Evolutionary conservation across 2,329 filamentous ascomycete species (phyloP).

Genomic region (Colletotrichum siamense): DNA sequence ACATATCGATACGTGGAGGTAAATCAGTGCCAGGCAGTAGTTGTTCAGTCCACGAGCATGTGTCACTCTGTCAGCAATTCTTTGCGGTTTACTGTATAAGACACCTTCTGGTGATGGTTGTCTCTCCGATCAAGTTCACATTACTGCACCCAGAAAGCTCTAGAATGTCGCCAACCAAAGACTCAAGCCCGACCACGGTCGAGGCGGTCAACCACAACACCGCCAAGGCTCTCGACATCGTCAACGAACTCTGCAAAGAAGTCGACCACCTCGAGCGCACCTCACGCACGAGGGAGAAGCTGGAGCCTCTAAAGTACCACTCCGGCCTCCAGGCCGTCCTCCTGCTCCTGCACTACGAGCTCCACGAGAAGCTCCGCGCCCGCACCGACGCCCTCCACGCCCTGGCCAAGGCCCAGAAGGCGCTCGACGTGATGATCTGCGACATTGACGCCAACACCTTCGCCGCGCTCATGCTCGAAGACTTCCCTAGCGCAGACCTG

Average conservation of each 20-base stretch:
- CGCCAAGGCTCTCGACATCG: neutral
- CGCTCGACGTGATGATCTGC: neutral
- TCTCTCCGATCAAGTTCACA: neutral
- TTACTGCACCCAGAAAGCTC: neutral
- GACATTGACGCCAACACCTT: neutral
- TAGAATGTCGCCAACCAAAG: neutral
- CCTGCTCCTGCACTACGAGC: neutral
- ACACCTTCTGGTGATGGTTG: accelerated
- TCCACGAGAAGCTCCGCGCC: neutral
- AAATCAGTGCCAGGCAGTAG: neutral
- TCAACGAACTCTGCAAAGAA: neutral
- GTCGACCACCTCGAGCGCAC: neutral
- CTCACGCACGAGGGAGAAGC: neutral
- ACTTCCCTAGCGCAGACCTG: neutral
- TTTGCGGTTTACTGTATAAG: neutral
- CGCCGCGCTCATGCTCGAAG: neutral
- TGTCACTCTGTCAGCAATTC: neutral
- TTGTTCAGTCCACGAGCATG: accelerated
- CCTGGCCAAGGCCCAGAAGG: neutral
- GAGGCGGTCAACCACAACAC: neutral
- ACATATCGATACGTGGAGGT: neutral
- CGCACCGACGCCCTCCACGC: neutral
- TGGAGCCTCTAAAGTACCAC: neutral
- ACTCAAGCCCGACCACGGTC: neutral
- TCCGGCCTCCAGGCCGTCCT: neutral